Base-by-base conservation (phyloP, 106 monocot genomes). In the Dioscorea dumetorum region DNA sequence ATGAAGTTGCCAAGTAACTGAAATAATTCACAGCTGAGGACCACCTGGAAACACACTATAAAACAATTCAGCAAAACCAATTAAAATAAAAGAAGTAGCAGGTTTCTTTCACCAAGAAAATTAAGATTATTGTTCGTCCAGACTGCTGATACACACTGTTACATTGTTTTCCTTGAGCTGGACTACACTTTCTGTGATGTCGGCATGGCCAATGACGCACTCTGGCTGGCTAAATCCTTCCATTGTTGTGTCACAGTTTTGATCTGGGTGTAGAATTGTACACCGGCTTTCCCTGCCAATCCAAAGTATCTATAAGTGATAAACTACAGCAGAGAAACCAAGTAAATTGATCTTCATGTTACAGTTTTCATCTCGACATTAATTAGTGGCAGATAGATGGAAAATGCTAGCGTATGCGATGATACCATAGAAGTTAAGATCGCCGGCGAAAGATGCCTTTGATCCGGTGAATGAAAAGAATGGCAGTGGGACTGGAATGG, bases 391-490 rank as follows among this genome's bases (percentile, higher is more conserved):
- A 59, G 19, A 20, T 18, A 4, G 24, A 22, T 49, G 5, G 49
- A n/a, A 66, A 22, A 35, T 57, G 61, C 0, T 77, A 90, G 34
- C 3, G 1, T 41, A 8, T 41, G 41, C 6, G 41, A 41, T 41
- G 5, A 41, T 41, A 41, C 90, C 90, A 16, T 93, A 99, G 57
- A 99, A 99, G 69, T 99, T 99, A 20, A 99, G 83, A 69, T 99
- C 99, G 33, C 99, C 99, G 19, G 99, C 99, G 34, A 99, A 99
- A 32, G 99, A 99, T 49, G 89, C 85, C 72, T 99, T 99, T n/a
- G 82, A 83, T 34, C 99, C 99, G 1, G 93, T 99, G 71, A 99
- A 99, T 41, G 99, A 99, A 69, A 99, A 99, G 87, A 99, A 99
- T n/a, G 99, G 99, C 54, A 99, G 67, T 24, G 99, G 99, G 23